Conservation (phyloP, 108 stramenopile species). For the Conticribra weissflogii region DNA sequence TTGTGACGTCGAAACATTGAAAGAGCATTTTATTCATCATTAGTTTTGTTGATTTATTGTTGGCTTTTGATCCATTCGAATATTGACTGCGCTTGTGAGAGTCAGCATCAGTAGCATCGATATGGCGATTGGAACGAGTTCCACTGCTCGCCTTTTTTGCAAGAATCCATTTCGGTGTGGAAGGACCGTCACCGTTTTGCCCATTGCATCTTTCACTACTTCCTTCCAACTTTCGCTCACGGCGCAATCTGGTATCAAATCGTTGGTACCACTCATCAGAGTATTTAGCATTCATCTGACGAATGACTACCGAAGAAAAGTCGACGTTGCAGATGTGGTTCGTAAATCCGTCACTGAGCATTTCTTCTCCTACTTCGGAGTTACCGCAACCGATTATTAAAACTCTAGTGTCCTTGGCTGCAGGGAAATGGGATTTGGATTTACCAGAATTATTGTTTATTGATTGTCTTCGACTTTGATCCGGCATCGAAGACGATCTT, state of each 20-base stretch:
- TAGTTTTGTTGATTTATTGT: no score
- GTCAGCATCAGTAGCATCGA: no score
- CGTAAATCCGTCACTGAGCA: slow-evolving; percentile 70
- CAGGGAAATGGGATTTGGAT: slow-evolving; percentile 1
- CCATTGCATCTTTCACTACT: not conserved
- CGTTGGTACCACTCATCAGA: slow-evolving; percentile 31
- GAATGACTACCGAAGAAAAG: slow-evolving; percentile 67
- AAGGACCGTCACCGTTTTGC: not conserved
- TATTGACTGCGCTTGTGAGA: no score
- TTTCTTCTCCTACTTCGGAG: slow-evolving; percentile 65
- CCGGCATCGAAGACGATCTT: not conserved
- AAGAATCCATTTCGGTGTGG: not conserved
- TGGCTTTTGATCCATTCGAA: no score
- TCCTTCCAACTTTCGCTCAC: slow-evolving; percentile 15
- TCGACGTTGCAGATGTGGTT: slow-evolving; percentile 66
- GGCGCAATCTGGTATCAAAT: not conserved
- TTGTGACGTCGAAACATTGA: slow-evolving; percentile 63
- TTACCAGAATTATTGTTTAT: not conserved
- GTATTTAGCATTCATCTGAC: slow-evolving; percentile 61
- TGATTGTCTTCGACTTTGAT: not conserved
- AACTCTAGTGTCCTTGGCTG: slow-evolving; percentile 21
- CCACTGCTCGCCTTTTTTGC: slow-evolving; percentile 3
- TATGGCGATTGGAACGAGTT: no score
- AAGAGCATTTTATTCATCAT: slow-evolving; percentile 53
- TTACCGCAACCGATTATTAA: slow-evolving; percentile 62